Conservation (phyloP, 2,329 filamentous ascomycete species). For the Aspergillus puulaauensis region DNA sequence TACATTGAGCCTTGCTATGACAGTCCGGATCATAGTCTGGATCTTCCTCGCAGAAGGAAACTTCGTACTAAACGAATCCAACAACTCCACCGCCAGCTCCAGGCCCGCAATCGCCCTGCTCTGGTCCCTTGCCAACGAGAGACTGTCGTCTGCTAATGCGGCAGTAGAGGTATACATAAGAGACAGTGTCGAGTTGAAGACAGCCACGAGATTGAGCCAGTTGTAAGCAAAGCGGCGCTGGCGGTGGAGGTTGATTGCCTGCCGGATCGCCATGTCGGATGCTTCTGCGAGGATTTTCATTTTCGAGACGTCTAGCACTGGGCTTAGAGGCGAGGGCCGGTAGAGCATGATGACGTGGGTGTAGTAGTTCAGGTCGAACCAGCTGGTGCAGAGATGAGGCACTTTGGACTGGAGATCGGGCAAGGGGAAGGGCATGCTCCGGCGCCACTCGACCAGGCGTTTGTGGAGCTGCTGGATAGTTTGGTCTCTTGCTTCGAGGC, state of each 20-base stretch:
- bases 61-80: no score
- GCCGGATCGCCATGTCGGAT: conserved; percentile 45
- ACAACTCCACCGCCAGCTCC: no score
- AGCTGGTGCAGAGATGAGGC: conserved; percentile 45
- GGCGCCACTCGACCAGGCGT: conserved; percentile 47
- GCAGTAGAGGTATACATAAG: conserved; percentile 47
- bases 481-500: conserved; percentile 22
- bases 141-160: no score
- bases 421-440: conserved; percentile 46
- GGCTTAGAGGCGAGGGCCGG: conserved; percentile 42
- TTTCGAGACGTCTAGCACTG: conserved; percentile 34
- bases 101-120: no score
- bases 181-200: conserved; percentile 46
- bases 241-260: conserved; percentile 40
- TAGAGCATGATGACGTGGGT: conserved; percentile 48
- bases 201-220: conserved; percentile 42
- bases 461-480: conserved; percentile 39
- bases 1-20: no score
- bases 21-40: no score
- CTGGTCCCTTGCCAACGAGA: no score
- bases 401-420: conserved; percentile 41
- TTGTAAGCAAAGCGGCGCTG: conserved; percentile 45
- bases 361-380: conserved; percentile 53
- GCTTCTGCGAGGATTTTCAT: conserved; percentile 42
- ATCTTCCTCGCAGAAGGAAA: no score